Base-by-base conservation (phyloP, 352 stramenopile genomes). In the Pseudoperonospora humuli region DNA sequence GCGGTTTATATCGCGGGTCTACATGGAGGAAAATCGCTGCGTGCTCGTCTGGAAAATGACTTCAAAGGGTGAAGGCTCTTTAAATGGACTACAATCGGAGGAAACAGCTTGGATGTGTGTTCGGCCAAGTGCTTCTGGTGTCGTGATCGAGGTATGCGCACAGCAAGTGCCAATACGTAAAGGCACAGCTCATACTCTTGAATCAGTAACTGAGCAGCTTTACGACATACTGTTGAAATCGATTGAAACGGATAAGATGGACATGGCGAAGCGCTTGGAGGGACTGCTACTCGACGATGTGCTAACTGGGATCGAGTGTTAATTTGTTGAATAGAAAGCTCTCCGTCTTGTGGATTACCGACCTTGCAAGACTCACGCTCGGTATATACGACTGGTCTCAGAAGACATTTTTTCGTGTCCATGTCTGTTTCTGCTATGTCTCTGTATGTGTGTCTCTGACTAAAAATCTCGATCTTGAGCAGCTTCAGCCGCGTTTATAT, bases 41-140 rank as follows among this genome's bases (percentile, higher is more conserved):
- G 57, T 78, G 40, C 27, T 80, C 1, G 68, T 80, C 15, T 84
- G 68, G 71, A 70, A 65, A n/a, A 53, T 60, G 9, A 54, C 62
- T 3, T 65, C 54, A 0, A 53, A 77, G 18, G 62, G 65, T 6
- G 53, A 63, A 26, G 44, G 58, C 7, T 31, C 18, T 9, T 57
- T 64, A 10, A 54, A 10, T 0, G 51, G 46, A 10, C 31, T 66
- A n/a, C 31, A 61, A n/a, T 17, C 51, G 0, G 57, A 66, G n/a
- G 51, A 62, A 44, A 58, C 45, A 2, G 45, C 33, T 1, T 66
- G 57, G 57, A 17, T 61, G 11, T 27, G 17, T 23, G 6, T 62
- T 9, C 31, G 45, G 8, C 46, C 35, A 24, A 41, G 39, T 0
- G 3, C 9, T 10, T 42, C 29, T 1, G 46, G 40, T 17, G 51